These are phyloP conservation scores for Stentor roeselii DNA, from an alignment of 73 alveolate genomes.

Conservation along the genomic window DNA sequence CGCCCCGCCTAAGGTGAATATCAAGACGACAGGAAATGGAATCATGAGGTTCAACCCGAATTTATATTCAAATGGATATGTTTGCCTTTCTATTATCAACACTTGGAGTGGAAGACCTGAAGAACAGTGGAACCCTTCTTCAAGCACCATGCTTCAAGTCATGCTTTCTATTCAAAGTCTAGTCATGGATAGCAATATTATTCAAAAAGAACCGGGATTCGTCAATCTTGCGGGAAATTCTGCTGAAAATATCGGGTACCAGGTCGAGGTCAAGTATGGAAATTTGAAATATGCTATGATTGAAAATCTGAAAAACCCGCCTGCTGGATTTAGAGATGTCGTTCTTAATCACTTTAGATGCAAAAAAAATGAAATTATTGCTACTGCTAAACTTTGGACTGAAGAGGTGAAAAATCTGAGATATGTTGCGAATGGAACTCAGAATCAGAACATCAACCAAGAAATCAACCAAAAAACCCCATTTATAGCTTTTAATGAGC, in stretches of 20 bases:
- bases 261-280: slow-evolving; percentile 89
- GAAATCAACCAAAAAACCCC: not conserved
- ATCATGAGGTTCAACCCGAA: slow-evolving; percentile 74
- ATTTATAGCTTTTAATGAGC: not conserved
- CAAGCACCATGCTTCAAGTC: slow-evolving; percentile 55
- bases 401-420: slow-evolving; percentile 54
- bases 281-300: slow-evolving; percentile 96
- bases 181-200: slow-evolving; percentile 67
- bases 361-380: slow-evolving; percentile 85
- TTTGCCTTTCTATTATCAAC: slow-evolving; percentile 63
- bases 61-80: slow-evolving; percentile 67
- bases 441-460: not conserved
- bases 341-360: slow-evolving; percentile 88
- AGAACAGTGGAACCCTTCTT: slow-evolving; percentile 74
- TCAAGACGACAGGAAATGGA: slow-evolving; percentile 61
- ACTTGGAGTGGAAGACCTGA: slow-evolving; percentile 70
- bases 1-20: slow-evolving; percentile 60
- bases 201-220: slow-evolving; percentile 67
- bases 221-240: slow-evolving; percentile 44
- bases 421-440: not conserved
- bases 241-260: slow-evolving; percentile 48
- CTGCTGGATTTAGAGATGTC: slow-evolving; percentile 91
- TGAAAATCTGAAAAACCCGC: slow-evolving; percentile 88
- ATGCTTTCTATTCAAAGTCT: slow-evolving; percentile 63
- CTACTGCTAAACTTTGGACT: slow-evolving; percentile 86